Evolutionary conservation across 768 basidiomycete species (phyloP).

Genomic region (Lentinula sp.): DNA sequence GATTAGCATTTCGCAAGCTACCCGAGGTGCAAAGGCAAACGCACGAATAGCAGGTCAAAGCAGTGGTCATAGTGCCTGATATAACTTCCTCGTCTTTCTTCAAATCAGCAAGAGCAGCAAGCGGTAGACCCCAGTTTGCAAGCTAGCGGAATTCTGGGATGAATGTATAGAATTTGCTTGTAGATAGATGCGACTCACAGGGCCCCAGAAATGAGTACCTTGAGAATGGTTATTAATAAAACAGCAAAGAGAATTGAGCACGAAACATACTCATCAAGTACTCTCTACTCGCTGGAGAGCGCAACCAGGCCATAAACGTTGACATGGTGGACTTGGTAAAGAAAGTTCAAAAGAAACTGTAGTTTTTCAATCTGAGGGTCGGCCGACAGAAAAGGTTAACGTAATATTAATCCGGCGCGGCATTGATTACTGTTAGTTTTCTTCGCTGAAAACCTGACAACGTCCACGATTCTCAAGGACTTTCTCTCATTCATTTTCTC

Average conservation of each 20-base stretch:
- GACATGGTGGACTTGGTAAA: constrained; percentile 36
- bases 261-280: constrained; percentile 89
- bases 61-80: constrained; percentile 94
- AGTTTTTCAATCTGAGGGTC: not conserved
- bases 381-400: not conserved
- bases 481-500: not conserved
- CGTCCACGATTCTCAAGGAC: not conserved
- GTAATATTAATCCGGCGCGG: not conserved
- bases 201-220: constrained; percentile 99
- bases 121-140: constrained; percentile 96
- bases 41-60: constrained; percentile 88
- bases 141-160: constrained; percentile 42
- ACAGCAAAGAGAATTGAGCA: constrained; percentile 1
- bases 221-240: constrained; percentile 5
- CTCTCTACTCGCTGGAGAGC: constrained; percentile 84
- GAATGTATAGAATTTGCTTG: not conserved
- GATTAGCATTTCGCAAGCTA: constrained; percentile 4
- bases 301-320: constrained; percentile 82
- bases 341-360: not conserved
- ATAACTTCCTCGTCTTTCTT: constrained; percentile 94
- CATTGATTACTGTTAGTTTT: not conserved
- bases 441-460: not conserved
- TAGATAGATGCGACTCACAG: constrained; percentile 49
- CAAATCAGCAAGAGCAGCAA: constrained; percentile 89
- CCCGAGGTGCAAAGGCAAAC: constrained; percentile 27